Base-by-base conservation (phyloP, 2,329 filamentous ascomycete species). In the Purpureocillium lavendulum region DNA sequence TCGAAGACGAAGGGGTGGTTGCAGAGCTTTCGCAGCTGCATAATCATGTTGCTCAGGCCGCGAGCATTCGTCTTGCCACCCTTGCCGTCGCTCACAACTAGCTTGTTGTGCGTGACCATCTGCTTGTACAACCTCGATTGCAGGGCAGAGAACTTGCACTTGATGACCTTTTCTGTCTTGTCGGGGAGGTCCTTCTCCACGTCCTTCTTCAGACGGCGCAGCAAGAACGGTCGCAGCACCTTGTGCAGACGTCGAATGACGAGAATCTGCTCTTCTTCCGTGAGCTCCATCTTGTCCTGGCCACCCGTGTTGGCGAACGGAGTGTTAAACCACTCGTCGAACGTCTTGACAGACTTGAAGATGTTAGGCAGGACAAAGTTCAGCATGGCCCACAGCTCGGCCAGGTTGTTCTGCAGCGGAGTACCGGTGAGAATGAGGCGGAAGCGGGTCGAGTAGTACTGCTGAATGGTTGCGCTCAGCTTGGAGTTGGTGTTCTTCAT, bases 301-400 rank as follows among this genome's bases (percentile, higher is more conserved):
- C 87, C 82, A 64, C 92, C 92, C 5, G 92, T 98, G 59, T 98
- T 98, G 51, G 92, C 92, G 61, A 98, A 98, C 0, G 92, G 92
- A 18, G 92, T 98, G 60, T 97, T 98, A 79, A 98, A 98, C 92
- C 92, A 98, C 62, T 98, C 92, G 60, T 98, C 92, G 57, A 98
- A 98, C 2, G 90, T 97, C 60, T 92, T 96, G 46, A 90, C 88
- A 2, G 92, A 97, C 62, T 98, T 98, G 81, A 98, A 98, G 50
- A 98, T 98, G 52, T 87, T 97, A 3, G 92, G 92, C 36, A 98
- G 71, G 31, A 96, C 92, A 61, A 98, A 98, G 68, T 98, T 98
- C 55, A 98, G 84, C 71, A 98, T 82, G 18, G 92, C 87, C 92
- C 92, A 98, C 53, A 98, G 69, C 60, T 98, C 92, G 3, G 88